Evolutionary conservation across 305 asterid genomes (phyloP), one percentile per base, ranked within the genome.

Genomic region (Nicotiana rustica): DNA sequence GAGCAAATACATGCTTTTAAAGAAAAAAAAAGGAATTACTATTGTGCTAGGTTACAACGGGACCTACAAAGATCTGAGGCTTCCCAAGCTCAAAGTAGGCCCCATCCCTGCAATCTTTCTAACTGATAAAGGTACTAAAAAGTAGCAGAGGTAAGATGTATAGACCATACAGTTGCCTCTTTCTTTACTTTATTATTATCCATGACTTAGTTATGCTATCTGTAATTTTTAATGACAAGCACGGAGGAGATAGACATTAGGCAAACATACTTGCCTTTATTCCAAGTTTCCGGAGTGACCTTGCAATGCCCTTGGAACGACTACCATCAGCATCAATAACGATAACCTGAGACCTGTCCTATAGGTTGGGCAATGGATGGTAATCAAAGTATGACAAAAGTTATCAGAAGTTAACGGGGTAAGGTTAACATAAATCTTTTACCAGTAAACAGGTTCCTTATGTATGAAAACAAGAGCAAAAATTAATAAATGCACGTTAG

Each of bases 281-380:
- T 85, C 99, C 99, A 81, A 93, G 95, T 87, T 91, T 93, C 85
- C 83, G 86, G 86, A 96, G 87, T 83, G 99, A 91, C 82, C 99
- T 91, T 6, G 98, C 98, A 70, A 94, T 86, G 36, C 94, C 87
- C 88, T 96, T 96, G 79, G 99, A 92, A 71, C 91, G 92, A 84
- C 83, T 85, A 85, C 99, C 99, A 78, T 96, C 92, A 77, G 93
- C 94, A 92, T 96, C 99, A 97, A 96, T 89, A 73, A 94, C 87
- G 81, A 96, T 84, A 86, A 96, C 93, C 92, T 93, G 93, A 82
- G 98, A 89, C 89, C 92, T 89, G 90, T 86, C 92, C 97, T 93
- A 86, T 84, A 75, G 66, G 49, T 29, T 29, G 79, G 25, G 41
- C 2, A 55, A 29, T 29, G 66, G 66, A 76, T 29, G 65, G 31